Conservation (phyloP, 148 eudicot species). For the Camellia granthamiana region DNA sequence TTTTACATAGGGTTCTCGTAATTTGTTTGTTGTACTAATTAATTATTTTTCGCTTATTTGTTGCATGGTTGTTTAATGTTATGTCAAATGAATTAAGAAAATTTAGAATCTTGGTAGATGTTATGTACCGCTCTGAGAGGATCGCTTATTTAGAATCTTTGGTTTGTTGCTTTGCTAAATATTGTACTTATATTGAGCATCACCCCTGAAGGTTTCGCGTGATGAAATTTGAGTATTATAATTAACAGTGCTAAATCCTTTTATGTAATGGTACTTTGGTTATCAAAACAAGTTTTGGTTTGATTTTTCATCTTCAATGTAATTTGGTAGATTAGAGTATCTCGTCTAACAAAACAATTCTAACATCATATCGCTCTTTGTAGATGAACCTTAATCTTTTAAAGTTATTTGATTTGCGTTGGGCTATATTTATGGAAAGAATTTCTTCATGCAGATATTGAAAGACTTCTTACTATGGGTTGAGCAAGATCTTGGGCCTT, state of each 20-base stretch:
- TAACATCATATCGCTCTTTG: neutral
- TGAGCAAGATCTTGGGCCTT: conserved; percentile 80
- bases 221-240: neutral
- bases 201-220: neutral
- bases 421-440: conserved; percentile 5
- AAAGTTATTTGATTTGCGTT: conserved; percentile 6
- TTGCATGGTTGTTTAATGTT: neutral
- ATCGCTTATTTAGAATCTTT: neutral
- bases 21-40: neutral
- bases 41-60: neutral
- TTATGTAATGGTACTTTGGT: neutral
- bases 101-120: neutral
- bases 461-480: conserved; percentile 79
- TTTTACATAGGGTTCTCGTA: neutral
- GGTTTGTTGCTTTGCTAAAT: neutral
- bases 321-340: neutral
- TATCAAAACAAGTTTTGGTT: neutral
- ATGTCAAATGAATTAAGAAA: neutral
- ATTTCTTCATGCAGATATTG: conserved; percentile 48
- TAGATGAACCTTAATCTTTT: neutral
- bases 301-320: neutral
- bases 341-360: neutral
- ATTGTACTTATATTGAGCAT: neutral
- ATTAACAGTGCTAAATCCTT: too few relatives aligned
- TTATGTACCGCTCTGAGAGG: neutral